These are phyloP conservation scores for Sclerotinia minor DNA, from an alignment of 2,329 filamentous ascomycete genomes.

Conservation along the genomic window DNA sequence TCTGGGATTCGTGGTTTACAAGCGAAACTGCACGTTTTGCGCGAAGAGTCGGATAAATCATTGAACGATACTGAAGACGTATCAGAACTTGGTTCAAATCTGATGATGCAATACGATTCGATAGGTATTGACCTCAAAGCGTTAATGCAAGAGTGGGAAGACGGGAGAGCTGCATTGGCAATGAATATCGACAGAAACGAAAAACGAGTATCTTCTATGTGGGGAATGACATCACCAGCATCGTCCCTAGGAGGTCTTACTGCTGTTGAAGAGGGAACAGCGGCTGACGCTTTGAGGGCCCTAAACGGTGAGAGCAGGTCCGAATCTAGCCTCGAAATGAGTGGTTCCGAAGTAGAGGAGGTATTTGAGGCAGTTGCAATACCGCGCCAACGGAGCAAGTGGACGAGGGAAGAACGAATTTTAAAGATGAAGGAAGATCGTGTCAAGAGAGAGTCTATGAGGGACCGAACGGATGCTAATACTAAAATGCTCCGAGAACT, in stretches of 20 bases:
- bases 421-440: conserved; percentile 86
- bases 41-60: conserved; percentile 82
- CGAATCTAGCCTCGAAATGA: conserved; percentile 53
- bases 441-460: conserved; percentile 66
- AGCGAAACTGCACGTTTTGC: conserved; percentile 87
- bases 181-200: conserved; percentile 80
- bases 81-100: conserved; percentile 71
- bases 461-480: conserved; percentile 76
- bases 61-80: conserved; percentile 73
- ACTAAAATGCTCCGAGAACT: conserved; percentile 90
- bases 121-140: conserved; percentile 84
- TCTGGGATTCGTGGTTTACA: conserved; percentile 89
- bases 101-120: conserved; percentile 91
- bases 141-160: conserved; percentile 81
- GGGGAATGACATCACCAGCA: conserved; percentile 55
- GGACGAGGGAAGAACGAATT: conserved; percentile 86
- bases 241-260: conserved; percentile 68
- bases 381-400: conserved; percentile 65
- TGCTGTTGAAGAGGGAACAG: conserved; percentile 59
- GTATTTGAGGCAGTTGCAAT: conserved; percentile 90
- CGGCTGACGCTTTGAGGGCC: conserved; percentile 71
- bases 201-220: conserved; percentile 65
- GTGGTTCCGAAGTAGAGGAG: conserved; percentile 65
- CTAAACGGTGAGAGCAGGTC: conserved; percentile 69
- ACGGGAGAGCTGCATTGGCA: conserved; percentile 79